Conservation (phyloP, 2,329 filamentous ascomycete species). For the Periconia macrospinosa region DNA sequence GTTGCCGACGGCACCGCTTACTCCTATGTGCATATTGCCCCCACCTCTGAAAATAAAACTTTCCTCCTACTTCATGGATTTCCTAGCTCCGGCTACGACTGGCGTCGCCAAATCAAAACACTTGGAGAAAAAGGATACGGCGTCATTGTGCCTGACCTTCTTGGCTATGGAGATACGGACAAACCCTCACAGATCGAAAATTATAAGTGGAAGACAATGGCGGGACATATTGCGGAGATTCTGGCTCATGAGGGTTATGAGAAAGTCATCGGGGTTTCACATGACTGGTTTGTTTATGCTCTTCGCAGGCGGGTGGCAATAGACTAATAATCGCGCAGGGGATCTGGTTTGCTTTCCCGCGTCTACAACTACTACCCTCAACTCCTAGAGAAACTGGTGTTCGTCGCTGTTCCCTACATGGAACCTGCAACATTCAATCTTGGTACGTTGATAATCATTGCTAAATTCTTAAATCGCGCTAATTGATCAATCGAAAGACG, state of each 20-base stretch:
- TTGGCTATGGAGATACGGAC: constrained; percentile 76
- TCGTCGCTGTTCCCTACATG: background rate
- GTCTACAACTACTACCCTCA: background rate
- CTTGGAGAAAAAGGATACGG: constrained; percentile 54
- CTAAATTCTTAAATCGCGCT: background rate
- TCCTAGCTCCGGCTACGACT: constrained; percentile 77
- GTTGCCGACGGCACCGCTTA: background rate
- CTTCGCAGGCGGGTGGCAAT: background rate
- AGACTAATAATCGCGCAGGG: background rate
- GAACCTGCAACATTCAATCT: too few relatives aligned
- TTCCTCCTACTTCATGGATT: constrained; percentile 64
- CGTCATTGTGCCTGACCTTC: constrained; percentile 63
- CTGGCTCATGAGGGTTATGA: background rate
- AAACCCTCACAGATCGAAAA: background rate
- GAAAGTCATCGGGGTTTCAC: constrained; percentile 23
- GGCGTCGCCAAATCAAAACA: constrained; percentile 79
- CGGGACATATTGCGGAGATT: constrained; percentile 1
- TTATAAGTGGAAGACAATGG: background rate
- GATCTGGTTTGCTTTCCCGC: background rate
- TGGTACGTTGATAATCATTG: too few relatives aligned
- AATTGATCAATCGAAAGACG: background rate
- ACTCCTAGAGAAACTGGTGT: background rate
- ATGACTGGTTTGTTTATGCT: background rate
- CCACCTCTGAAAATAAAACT: background rate
- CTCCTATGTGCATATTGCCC: background rate